Percentiles rank a stretch among this genome's conserved stretches.
These are phyloP conservation scores for Cutaneotrichosporon cutaneum DNA, from an alignment of 1,284 basidiomycete genomes.

Conservation along the genomic window DNA sequence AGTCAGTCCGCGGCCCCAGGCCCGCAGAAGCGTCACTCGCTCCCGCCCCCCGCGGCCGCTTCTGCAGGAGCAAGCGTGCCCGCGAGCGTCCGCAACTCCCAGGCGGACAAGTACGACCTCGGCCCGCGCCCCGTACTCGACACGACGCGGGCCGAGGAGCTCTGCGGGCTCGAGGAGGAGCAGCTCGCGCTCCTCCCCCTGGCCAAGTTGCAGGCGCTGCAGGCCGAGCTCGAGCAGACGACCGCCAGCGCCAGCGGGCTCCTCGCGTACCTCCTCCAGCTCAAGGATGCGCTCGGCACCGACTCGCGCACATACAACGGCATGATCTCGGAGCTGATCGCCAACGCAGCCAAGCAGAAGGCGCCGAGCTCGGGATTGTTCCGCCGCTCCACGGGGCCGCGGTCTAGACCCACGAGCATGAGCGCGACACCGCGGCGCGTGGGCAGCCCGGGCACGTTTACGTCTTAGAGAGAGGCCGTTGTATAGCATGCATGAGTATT, in stretches of 20 bases:
- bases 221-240: constrained; percentile 65
- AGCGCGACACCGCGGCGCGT: constrained; percentile 23
- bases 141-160: constrained; percentile 61
- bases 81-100: constrained; percentile 44
- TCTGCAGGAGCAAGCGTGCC: constrained; percentile 44
- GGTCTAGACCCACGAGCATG: constrained; percentile 19
- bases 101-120: constrained; percentile 60
- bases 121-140: constrained; percentile 72
- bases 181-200: constrained; percentile 64
- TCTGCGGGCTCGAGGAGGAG: constrained; percentile 71
- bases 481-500: constrained; percentile 2
- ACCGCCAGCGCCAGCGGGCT: constrained; percentile 70
- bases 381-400: constrained; percentile 25
- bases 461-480: constrained; percentile 4
- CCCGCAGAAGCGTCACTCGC: not conserved
- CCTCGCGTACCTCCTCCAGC: constrained; percentile 75
- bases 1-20: constrained; percentile 45
- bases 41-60: constrained; percentile 15
- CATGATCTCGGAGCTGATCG: constrained; percentile 53
- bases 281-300: constrained; percentile 77
- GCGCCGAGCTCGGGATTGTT: constrained; percentile 39
- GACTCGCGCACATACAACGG: constrained; percentile 58
- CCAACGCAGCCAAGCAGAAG: constrained; percentile 51
- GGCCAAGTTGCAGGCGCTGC: constrained; percentile 63
- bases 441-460: constrained; percentile 11